phyloP scores from a whole-genome alignment of 768 basidiomycete species.

The Trametes coccinea region DNA sequence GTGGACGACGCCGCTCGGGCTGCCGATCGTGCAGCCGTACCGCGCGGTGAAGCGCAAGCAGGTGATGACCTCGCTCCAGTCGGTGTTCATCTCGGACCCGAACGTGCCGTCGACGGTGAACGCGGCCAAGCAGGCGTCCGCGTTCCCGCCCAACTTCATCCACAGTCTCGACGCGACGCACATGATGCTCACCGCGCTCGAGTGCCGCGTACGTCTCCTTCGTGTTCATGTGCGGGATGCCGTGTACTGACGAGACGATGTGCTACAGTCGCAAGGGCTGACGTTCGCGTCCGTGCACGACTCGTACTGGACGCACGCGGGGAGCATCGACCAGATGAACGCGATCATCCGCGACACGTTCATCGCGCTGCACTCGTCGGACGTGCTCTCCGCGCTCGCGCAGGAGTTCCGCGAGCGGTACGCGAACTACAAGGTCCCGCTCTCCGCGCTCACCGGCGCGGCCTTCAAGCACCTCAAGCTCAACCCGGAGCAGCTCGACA shows the following conservation, averaged over 20 bases:
- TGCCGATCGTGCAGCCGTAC: conserved; percentile 97
- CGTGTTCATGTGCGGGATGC: neutral
- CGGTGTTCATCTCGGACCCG: conserved; percentile 89
- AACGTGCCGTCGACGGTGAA: conserved; percentile 70
- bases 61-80: conserved; percentile 80
- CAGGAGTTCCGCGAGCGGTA: conserved; percentile 83
- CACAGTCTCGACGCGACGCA: conserved; percentile 98
- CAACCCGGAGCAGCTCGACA: neutral
- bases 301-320: conserved; percentile 98
- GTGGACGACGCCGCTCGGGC: conserved; percentile 94
- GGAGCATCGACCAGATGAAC: conserved; percentile 85
- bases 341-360: conserved; percentile 90
- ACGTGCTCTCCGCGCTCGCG: conserved; percentile 72
- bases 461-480: conserved; percentile 1
- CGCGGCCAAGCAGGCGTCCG: conserved; percentile 84
- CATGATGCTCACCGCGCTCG: conserved; percentile 95
- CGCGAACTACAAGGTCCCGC: conserved; percentile 65
- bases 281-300: conserved; percentile 97
- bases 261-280: conserved; percentile 60
- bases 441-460: conserved; percentile 45
- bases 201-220: conserved; percentile 65
- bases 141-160: conserved; percentile 99
- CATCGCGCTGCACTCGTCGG: conserved; percentile 86
- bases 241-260: conserved; percentile 6
- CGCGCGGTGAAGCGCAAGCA: conserved; percentile 81